phyloP scores from a whole-genome alignment of 2,329 filamentous ascomycete species.

The Ophiostoma australiae region DNA sequence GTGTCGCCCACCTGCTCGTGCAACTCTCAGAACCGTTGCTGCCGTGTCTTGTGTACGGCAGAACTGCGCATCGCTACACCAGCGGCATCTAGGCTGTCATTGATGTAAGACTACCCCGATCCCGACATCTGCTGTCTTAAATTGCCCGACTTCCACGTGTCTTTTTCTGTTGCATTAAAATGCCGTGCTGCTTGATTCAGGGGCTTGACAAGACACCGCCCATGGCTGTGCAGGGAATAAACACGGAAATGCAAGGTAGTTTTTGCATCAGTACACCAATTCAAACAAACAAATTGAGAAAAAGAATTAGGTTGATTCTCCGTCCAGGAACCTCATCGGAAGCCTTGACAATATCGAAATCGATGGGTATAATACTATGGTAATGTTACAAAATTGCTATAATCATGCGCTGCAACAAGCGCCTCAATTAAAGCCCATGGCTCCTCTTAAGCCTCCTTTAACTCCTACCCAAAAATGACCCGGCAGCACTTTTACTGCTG shows the following conservation, averaged over 20 bases:
- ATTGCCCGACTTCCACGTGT: no score
- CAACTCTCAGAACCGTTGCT: not conserved
- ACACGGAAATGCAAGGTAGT: not conserved
- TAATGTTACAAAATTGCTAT: conserved; percentile 5
- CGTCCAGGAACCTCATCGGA: not conserved
- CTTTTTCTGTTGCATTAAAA: no score
- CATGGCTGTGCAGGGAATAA: not conserved
- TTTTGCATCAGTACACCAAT: no score
- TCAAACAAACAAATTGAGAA: not conserved
- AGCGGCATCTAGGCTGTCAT: not conserved
- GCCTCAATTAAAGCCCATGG: not conserved
- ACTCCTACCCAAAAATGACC: not conserved
- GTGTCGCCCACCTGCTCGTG: not conserved
- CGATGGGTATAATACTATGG: conserved; percentile 14
- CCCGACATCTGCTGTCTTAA: no score
- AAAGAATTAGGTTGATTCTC: not conserved
- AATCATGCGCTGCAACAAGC: not conserved
- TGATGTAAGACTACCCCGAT: not conserved
- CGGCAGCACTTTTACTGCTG: not conserved
- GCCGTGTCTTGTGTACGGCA: not conserved
- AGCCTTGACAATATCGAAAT: conserved; percentile 5
- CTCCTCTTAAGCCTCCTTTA: not conserved
- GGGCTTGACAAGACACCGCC: not conserved
- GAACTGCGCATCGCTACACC: not conserved
- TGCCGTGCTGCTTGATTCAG: no score